Percentiles rank a stretch among this genome's conserved stretches.
Conservation (phyloP, 257 asterid species). For the Solanum dulcamara region DNA sequence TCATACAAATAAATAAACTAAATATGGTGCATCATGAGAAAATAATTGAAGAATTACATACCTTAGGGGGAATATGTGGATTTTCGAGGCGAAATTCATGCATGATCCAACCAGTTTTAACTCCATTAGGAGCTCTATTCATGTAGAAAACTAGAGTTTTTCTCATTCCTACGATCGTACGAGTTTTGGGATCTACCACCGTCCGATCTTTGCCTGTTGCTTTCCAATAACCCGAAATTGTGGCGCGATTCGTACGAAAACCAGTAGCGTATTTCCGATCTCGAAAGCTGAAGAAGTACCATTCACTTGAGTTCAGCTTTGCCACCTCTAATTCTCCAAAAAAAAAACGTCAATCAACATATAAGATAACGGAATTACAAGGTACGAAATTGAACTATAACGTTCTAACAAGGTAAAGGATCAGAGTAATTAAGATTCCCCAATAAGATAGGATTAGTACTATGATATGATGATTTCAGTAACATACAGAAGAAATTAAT, state of each 20-base stretch:
- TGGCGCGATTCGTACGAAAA: constrained; percentile 61
- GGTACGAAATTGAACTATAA: too few species aligned
- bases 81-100: constrained; percentile 83
- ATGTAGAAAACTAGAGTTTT: constrained; percentile 80
- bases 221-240: constrained; percentile 81
- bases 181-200: constrained; percentile 34
- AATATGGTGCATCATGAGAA: not conserved
- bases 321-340: constrained; percentile 36
- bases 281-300: constrained; percentile 90
- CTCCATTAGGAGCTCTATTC: constrained; percentile 81
- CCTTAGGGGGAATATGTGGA: constrained; percentile 78
- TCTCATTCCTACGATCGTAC: constrained; percentile 60
- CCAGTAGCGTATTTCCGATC: constrained; percentile 84
- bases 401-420: too few species aligned
- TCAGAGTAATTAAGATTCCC: too few species aligned
- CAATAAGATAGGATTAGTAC: too few species aligned
- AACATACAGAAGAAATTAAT: not conserved
- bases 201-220: constrained; percentile 80
- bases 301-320: constrained; percentile 65
- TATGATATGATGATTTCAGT: not conserved
- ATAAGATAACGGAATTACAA: too few species aligned
- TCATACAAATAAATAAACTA: not conserved
- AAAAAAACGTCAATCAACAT: not conserved
- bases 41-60: not conserved
- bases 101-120: constrained; percentile 86